Percentiles rank a stretch among this genome's conserved stretches.
Evolutionary conservation across 2,329 filamentous ascomycete genomes (phyloP).

Genomic region (Curvularia sp.): DNA sequence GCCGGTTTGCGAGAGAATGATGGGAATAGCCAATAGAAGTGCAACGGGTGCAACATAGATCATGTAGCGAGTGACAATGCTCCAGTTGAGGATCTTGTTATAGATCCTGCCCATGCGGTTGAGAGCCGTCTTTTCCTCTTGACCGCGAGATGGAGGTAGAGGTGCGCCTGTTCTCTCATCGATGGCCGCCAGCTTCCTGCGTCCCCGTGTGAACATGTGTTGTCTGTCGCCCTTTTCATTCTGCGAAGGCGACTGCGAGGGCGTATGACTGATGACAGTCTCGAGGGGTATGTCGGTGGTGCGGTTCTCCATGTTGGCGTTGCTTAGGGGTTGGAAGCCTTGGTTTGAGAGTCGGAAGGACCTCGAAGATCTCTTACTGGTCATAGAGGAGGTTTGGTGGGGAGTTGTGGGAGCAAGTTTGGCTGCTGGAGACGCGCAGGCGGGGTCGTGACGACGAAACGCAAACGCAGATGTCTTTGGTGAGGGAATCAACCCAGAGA

Average conservation of each 20-base stretch:
- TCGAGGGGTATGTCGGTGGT: conserved; percentile 69
- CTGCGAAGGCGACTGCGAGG: conserved; percentile 40
- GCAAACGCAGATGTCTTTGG: conserved; percentile 7
- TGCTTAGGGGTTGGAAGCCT: conserved; percentile 46
- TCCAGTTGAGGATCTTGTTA: conserved; percentile 67
- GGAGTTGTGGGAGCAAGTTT: conserved; percentile 20
- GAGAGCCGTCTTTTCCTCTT: conserved; percentile 61
- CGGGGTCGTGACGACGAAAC: conserved; percentile 16
- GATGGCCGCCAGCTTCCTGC: conserved; percentile 36
- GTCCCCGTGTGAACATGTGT: conserved; percentile 49
- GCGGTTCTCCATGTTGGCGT: conserved; percentile 52
- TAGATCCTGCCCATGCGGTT: conserved; percentile 67
- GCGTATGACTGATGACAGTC: conserved; percentile 59
- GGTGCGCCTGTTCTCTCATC: conserved; percentile 43
- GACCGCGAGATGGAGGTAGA: conserved; percentile 37
- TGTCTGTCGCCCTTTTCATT: conserved; percentile 49
- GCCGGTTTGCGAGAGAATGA: conserved; percentile 65
- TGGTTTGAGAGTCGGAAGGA: conserved; percentile 46
- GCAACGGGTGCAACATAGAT: conserved; percentile 67
- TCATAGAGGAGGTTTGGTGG: conserved; percentile 24
- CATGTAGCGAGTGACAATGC: conserved; percentile 68
- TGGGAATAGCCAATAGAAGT: conserved; percentile 65
- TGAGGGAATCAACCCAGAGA: conserved; percentile 10
- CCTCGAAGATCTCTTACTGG: conserved; percentile 39
- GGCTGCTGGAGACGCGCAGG: conserved; percentile 19